A percentile compares a stretch with the other conserved stretches of the same genome.
Conservation (phyloP, 2,329 filamentous ascomycete genomes). For the Fulvia fulva region DNA sequence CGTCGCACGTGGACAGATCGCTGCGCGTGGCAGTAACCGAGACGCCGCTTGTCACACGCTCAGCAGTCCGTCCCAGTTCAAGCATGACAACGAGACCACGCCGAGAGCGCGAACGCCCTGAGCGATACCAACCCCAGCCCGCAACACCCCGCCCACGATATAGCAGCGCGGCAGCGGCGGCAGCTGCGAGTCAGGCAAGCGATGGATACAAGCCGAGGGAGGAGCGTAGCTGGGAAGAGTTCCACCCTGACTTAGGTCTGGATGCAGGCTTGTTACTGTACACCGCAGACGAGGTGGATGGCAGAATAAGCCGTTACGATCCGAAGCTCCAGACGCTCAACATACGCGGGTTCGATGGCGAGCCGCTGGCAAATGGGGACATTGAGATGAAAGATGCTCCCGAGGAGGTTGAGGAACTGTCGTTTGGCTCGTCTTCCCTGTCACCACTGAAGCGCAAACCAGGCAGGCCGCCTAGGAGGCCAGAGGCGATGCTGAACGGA, state of each 20-base stretch:
- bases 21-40: constrained; percentile 2
- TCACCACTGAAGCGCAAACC: constrained; percentile 52
- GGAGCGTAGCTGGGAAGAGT: constrained; percentile 96
- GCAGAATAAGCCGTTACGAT: constrained; percentile 45
- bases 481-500: constrained; percentile 58
- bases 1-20: background rate
- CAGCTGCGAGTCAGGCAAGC: constrained; percentile 80
- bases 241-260: constrained; percentile 91
- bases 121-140: constrained; percentile 37
- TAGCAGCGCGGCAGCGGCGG: constrained; percentile 81
- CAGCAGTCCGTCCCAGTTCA: constrained; percentile 8
- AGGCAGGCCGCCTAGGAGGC: constrained; percentile 62
- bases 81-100: constrained; percentile 28
- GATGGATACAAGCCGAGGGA: constrained; percentile 97
- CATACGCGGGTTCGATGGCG: constrained; percentile 18
- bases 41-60: constrained; percentile 21
- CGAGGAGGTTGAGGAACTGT: constrained; percentile 9
- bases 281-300: constrained; percentile 80
- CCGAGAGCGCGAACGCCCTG: constrained; percentile 26
- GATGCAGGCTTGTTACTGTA: constrained; percentile 75
- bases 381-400: constrained; percentile 26
- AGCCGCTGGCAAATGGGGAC: constrained; percentile 23
- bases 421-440: constrained; percentile 3
- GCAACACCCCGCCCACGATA: constrained; percentile 62
- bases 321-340: constrained; percentile 42